Conservation (phyloP, 2,329 filamentous ascomycete genomes). For the Xylariales sp. region DNA sequence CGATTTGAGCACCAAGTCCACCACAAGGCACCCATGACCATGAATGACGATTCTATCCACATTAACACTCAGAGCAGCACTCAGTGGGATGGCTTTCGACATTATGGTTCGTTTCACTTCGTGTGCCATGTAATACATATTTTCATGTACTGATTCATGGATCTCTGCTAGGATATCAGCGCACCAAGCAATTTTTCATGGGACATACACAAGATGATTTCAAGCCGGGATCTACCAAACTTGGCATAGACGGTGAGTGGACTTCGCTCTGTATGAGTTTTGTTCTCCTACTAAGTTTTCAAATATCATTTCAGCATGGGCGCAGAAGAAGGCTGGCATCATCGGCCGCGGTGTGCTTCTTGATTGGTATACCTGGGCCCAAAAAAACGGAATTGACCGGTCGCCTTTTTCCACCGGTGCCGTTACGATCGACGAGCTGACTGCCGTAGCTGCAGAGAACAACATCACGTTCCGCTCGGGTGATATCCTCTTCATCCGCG, state of each 20-base stretch:
- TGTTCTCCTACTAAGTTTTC: conserved; percentile 40
- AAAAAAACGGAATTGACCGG: conserved; percentile 31
- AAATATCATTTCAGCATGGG: conserved; percentile 45
- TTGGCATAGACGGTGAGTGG: not conserved
- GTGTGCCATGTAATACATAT: conserved; percentile 22
- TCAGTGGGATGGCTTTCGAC: conserved; percentile 47
- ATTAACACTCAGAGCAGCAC: conserved; percentile 25
- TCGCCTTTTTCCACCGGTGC: conserved; percentile 33
- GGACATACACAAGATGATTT: not conserved
- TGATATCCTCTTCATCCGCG: conserved; percentile 46
- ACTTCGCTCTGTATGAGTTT: conserved; percentile 8
- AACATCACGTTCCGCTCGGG: conserved; percentile 40
- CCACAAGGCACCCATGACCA: not conserved
- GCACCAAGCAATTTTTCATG: conserved; percentile 9
- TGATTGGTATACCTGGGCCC: conserved; percentile 43
- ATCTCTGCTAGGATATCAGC: conserved; percentile 44
- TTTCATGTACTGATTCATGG: no score
- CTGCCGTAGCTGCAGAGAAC: conserved; percentile 31
- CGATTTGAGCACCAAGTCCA: not conserved
- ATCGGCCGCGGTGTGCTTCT: conserved; percentile 45
- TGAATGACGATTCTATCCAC: not conserved
- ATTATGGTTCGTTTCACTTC: conserved; percentile 29
- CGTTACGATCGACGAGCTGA: conserved; percentile 22
- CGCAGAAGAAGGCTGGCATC: conserved; percentile 35
- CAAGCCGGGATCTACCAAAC: not conserved